These are phyloP conservation scores for Pichia manshurica DNA, from an alignment of 805 yeast genomes.

Conservation along the genomic window DNA sequence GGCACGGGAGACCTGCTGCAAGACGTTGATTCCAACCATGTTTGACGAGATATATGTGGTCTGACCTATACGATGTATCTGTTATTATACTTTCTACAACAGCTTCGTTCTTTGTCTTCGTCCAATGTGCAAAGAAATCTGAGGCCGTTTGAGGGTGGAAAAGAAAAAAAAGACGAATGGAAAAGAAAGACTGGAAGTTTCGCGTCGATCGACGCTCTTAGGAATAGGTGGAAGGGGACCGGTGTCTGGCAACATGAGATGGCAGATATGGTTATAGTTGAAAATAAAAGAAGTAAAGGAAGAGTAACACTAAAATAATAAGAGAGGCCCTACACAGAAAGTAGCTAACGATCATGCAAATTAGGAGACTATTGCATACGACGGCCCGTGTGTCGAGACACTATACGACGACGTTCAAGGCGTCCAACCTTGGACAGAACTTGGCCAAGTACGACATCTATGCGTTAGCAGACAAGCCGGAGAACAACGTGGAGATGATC, in stretches of 20 bases:
- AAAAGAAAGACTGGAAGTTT: neutral
- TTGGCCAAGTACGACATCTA: constrained; percentile 42
- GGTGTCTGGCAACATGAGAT: no score
- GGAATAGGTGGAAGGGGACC: no score
- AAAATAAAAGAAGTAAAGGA: neutral
- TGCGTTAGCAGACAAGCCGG: constrained; percentile 38
- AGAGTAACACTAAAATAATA: neutral
- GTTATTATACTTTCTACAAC: no score
- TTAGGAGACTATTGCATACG: constrained; percentile 13
- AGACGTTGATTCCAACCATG: constrained; percentile 46
- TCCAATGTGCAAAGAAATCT: neutral
- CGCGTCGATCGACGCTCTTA: neutral
- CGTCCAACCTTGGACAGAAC: constrained; percentile 33
- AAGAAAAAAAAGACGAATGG: neutral
- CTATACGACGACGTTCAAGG: constrained; percentile 26
- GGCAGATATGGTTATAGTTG: no score
- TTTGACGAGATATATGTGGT: neutral
- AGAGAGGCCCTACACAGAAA: neutral
- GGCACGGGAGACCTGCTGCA: constrained; percentile 52
- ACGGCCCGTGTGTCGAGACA: constrained; percentile 12
- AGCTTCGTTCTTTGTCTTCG: no score
- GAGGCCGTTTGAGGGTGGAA: neutral
- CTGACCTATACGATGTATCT: neutral
- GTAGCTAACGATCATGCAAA: neutral
- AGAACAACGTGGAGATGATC: constrained; percentile 46